phyloP scores from a whole-genome alignment of 2,329 filamentous ascomycete species.

The Pseudogymnoascus sp. region DNA sequence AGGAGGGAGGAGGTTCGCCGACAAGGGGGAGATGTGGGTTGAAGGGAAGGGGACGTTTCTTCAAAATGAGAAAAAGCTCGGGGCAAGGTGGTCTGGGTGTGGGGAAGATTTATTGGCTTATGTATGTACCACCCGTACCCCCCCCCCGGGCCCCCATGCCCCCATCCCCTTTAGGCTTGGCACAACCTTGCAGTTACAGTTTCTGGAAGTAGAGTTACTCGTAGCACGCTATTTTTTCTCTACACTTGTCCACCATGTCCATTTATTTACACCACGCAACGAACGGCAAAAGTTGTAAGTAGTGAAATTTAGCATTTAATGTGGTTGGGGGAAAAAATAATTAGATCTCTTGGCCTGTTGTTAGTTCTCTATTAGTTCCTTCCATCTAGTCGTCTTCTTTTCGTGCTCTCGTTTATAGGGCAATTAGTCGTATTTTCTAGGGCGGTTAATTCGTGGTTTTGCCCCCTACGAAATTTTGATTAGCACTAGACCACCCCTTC shows the following conservation, averaged over 20 bases:
- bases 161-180: not conserved
- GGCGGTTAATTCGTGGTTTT: not conserved
- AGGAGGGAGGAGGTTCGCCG: not conserved
- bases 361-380: not conserved
- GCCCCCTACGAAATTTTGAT: not conserved
- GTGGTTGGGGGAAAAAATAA: not conserved
- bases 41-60: not conserved
- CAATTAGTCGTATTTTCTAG: not conserved
- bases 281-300: not conserved
- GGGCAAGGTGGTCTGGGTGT: not conserved
- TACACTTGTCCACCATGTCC: too few species aligned
- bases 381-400: not conserved
- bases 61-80: constrained; percentile 1
- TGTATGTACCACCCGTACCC: not conserved
- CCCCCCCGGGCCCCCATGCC: not conserved
- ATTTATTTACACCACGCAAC: not conserved
- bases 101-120: not conserved
- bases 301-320: not conserved
- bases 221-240: not conserved
- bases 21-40: not conserved
- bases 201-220: not conserved
- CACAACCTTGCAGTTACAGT: not conserved
- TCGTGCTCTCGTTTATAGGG: not conserved
- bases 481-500: not conserved
- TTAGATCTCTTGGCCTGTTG: not conserved